phyloP scores from a whole-genome alignment of 805 yeast species.

The Wickerhamomyces tratensis region DNA sequence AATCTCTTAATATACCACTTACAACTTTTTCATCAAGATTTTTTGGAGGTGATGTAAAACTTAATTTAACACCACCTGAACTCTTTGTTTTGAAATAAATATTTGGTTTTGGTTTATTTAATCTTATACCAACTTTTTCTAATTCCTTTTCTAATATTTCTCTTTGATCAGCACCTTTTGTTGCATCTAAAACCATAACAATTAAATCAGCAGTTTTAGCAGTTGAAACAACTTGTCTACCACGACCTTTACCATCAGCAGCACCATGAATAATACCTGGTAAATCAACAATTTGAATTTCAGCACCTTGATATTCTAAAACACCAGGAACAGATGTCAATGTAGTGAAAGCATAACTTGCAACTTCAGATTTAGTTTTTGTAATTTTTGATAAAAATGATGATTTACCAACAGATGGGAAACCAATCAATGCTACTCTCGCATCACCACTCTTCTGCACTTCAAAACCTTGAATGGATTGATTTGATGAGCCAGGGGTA shows the following conservation, averaged over 20 bases:
- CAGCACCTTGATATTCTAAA: slow-evolving; percentile 90
- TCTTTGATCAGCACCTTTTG: slow-evolving; percentile 86
- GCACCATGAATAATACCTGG: slow-evolving; percentile 98
- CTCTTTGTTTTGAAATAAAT: slow-evolving; percentile 69
- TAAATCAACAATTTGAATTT: slow-evolving; percentile 91
- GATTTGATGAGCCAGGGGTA: slow-evolving; percentile 54
- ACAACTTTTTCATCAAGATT: slow-evolving; percentile 75
- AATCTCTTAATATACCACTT: slow-evolving; percentile 69
- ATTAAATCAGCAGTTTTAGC: slow-evolving; percentile 92
- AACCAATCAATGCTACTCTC: slow-evolving; percentile 88
- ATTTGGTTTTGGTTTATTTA: slow-evolving; percentile 73
- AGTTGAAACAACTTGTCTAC: slow-evolving; percentile 92
- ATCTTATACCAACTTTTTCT: slow-evolving; percentile 88
- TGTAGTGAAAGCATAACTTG: slow-evolving; percentile 92
- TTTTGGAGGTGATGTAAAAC: slow-evolving; percentile 73
- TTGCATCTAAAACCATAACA: slow-evolving; percentile 91
- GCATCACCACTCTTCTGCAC: slow-evolving; percentile 96
- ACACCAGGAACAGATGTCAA: slow-evolving; percentile 96
- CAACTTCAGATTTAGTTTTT: slow-evolving; percentile 89
- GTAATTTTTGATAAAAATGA: slow-evolving; percentile 84
- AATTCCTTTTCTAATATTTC: slow-evolving; percentile 79
- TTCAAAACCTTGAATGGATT: slow-evolving; percentile 81
- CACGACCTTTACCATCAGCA: slow-evolving; percentile 94
- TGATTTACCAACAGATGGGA: slow-evolving; percentile 97
- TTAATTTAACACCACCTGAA: slow-evolving; percentile 87